Evolutionary conservation across 2,329 filamentous ascomycete species (phyloP), one percentile per base, ranked within the genome.

Genomic region (Amphichorda felina): DNA sequence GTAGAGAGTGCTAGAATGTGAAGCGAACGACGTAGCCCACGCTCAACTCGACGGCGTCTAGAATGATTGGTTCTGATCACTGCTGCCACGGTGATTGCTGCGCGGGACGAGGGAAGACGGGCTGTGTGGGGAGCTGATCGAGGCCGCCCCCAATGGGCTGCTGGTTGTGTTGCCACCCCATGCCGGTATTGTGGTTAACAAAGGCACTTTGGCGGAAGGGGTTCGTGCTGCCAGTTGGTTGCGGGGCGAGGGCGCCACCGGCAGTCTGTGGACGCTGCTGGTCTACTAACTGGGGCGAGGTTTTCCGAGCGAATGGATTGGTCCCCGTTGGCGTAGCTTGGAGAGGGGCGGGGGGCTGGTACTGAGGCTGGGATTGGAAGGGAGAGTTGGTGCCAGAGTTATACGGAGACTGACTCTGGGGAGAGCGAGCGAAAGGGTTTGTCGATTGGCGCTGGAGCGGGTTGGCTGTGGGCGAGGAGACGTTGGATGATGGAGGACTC

Each of bases 131-230:
- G 30, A 96, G 50, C 43, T 82, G 75, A 51, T 95, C 84, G 36
- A 91, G 53, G 7, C 78, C 81, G 4, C 87, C 86, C 43, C 94
- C 82, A 4, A 91, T 89, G 8, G 81, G 73, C 50, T 84, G 75
- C 44, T 80, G 77, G 41, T 75, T 74, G 43, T 80, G 72, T 55
- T 95, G 88, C 86, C 91, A 96, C 2, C 85, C 85, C 56, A 84
- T 70, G 1, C 89, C 88, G 0, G 87, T 94, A 42, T 78, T 70
- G 50, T 94, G 87, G 51, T 94, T 91, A 35, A 94, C 79, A 55
- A 95, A 94, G 4, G 80, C 77, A 31, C 82, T 85, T 52, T 96
- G 87, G 13, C 91, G 75, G 70, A 96, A 96, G 1, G 91, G 91
- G 50, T 98, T 98, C 2, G 88, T 95, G 49, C 75, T 86, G 8